Conservation (phyloP, 2,329 filamentous ascomycete species). For the Proliferodiscus dingleyae region DNA sequence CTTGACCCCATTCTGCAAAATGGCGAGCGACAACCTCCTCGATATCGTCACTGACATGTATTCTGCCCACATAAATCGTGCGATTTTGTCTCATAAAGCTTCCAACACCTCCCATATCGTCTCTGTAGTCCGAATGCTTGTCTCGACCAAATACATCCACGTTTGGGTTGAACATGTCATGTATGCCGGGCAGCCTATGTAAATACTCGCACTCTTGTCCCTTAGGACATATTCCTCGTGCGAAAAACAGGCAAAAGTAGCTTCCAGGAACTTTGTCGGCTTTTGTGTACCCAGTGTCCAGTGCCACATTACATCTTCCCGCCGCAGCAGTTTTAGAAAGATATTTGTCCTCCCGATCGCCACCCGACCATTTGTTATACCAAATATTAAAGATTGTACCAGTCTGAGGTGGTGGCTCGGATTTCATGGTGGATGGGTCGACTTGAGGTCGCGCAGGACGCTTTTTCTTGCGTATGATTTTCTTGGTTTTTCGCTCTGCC, state of each 20-base stretch:
- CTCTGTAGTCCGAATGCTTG: slow-evolving; percentile 87
- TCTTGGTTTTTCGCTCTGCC: slow-evolving; percentile 63
- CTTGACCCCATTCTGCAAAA: slow-evolving; percentile 93
- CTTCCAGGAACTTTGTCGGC: slow-evolving; percentile 73
- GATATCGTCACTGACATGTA: slow-evolving; percentile 94
- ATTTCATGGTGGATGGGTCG: slow-evolving; percentile 75
- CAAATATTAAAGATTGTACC: slow-evolving; percentile 97
- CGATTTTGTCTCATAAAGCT: slow-evolving; percentile 91
- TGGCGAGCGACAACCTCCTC: slow-evolving; percentile 93
- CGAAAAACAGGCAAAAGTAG: slow-evolving; percentile 92
- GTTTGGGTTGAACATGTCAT: slow-evolving; percentile 89
- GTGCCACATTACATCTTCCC: slow-evolving; percentile 79
- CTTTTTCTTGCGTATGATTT: slow-evolving; percentile 86
- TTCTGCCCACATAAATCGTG: slow-evolving; percentile 87
- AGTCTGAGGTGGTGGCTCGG: slow-evolving; percentile 83
- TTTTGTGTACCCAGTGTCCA: slow-evolving; percentile 73
- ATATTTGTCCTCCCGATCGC: slow-evolving; percentile 89
- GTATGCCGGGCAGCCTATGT: slow-evolving; percentile 78
- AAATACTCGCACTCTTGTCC: slow-evolving; percentile 93
- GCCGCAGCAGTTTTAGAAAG: slow-evolving; percentile 76
- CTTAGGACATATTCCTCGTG: slow-evolving; percentile 74
- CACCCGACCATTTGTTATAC: slow-evolving; percentile 98
- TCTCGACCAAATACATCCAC: slow-evolving; percentile 93
- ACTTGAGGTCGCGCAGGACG: slow-evolving; percentile 87
- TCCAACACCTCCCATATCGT: slow-evolving; percentile 97